Evolutionary conservation across 768 basidiomycete genomes (phyloP).

Genomic region (Cubamyces lactineus): DNA sequence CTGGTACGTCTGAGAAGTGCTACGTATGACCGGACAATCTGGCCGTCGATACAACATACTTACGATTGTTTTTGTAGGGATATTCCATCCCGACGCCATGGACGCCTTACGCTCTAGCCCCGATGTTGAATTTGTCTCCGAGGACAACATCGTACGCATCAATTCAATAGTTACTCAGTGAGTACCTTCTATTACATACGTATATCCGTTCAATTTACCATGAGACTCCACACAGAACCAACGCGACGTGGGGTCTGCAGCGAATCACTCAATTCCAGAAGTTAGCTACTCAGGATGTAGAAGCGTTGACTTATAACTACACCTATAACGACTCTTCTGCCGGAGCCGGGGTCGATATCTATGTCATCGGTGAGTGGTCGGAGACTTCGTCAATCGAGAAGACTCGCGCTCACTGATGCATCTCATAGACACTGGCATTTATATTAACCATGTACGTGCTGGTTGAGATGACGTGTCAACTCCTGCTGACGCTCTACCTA

Average conservation of each 20-base stretch:
- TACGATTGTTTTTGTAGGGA: conserved; percentile 12
- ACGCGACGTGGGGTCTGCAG: conserved; percentile 32
- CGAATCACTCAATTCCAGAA: conserved; percentile 23
- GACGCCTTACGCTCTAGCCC: conserved; percentile 25
- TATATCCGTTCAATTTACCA: neutral
- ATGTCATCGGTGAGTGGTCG: conserved; percentile 41
- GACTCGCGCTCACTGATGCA: too few species aligned
- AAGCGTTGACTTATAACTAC: conserved; percentile 22
- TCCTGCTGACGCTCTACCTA: neutral
- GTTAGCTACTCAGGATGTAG: conserved; percentile 15
- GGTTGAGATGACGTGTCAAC: neutral
- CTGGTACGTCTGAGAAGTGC: conserved; percentile 15
- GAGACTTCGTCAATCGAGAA: too few species aligned
- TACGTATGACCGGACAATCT: too few species aligned
- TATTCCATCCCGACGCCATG: conserved; percentile 18
- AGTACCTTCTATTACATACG: neutral
- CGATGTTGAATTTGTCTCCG: conserved; percentile 28
- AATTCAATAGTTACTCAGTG: conserved; percentile 22
- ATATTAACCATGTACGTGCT: conserved; percentile 25
- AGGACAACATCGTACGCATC: conserved; percentile 26
- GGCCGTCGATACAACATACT: too few species aligned
- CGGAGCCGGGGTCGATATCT: conserved; percentile 45
- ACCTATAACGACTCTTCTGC: conserved; percentile 36
- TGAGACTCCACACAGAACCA: conserved; percentile 6
- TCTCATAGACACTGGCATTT: conserved; percentile 27